Base-by-base conservation (phyloP, 768 basidiomycete species). In the Austroboletus eburneus region DNA sequence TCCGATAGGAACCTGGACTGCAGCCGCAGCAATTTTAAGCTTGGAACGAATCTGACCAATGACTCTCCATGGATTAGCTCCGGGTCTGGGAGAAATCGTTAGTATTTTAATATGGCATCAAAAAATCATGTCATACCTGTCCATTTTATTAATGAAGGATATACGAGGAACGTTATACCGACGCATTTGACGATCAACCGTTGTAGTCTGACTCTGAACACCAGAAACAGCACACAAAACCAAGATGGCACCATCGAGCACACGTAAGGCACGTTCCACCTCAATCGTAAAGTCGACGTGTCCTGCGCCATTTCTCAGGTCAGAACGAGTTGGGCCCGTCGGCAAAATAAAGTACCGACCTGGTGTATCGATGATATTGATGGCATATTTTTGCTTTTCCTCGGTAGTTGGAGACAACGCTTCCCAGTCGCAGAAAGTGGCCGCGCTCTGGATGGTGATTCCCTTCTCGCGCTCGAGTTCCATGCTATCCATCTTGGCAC, bases 401-500 rank as follows among this genome's bases (percentile, higher is more conserved):
- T 76, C 76, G 17, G 79, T 79, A 3, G 70, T 66, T 3, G 83
- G 79, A 42, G 83, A 72, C 3, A 71, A 77, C 0, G 88, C 78
- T 46, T 87, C 77, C 96, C 96, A 99, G 63, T 98, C 95, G 57
- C 92, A 95, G 69, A 94, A 99, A 0, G 96, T 98, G 2, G 96
- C 96, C 4, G 96, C 96, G 59, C 90, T 93, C 69, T 99, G 96
- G 52, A 99, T 99, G 27, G 96, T 99, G 58, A 99, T 99, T 32
- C 96, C 96, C 72, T 99, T 98, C 69, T 98, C 96, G 39, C 95
- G 77, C 66, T 99, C 96, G 4, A 99, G 74, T 52, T 99, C 96
- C 96, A 99, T 99, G 57, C 87, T 91, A 68, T 99, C 96, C 96
- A 99, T 99, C 74, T 99, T 99, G 8, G 96, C 96, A 43, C 96